phyloP scores from a whole-genome alignment of 202 grass and related monocot genomes.

The Musa balbisiana region DNA sequence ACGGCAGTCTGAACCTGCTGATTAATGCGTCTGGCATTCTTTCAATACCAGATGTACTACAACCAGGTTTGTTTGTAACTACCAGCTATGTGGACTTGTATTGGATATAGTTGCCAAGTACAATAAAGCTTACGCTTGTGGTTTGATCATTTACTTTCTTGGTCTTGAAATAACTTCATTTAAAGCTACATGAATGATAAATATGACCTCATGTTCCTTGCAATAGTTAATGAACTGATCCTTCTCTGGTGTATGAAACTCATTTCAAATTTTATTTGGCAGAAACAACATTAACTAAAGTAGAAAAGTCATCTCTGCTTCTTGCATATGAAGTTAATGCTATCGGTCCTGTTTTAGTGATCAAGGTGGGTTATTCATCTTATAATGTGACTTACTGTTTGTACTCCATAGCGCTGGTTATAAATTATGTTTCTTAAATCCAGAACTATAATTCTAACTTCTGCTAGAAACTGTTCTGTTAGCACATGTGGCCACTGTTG shows the following conservation, averaged over 20 bases:
- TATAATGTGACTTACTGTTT: background rate
- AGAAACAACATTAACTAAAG: conserved; percentile 85
- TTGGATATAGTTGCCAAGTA: background rate
- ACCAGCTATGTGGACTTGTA: background rate
- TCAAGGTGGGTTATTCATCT: conserved; percentile 41
- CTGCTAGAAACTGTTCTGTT: conserved; percentile 7
- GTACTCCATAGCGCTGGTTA: background rate
- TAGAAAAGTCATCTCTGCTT: conserved; percentile 66
- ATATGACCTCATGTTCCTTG: background rate
- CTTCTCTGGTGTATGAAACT: background rate
- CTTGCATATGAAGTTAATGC: conserved; percentile 74
- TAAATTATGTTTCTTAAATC: background rate
- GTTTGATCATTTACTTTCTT: background rate
- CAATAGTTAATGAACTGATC: background rate
- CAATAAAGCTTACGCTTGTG: background rate
- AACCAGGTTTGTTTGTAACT: conserved; percentile 45
- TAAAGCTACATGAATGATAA: background rate
- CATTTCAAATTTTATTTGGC: conserved; percentile 2
- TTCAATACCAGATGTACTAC: conserved; percentile 60
- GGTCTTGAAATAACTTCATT: background rate
- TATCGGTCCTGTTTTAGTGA: conserved; percentile 60
- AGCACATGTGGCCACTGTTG: conserved; percentile 74
- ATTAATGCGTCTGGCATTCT: conserved; percentile 80
- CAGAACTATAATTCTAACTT: background rate
- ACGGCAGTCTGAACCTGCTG: conserved; percentile 61